phyloP scores from a whole-genome alignment of 202 grass and related monocot genomes.

The Panicum virgatum region DNA sequence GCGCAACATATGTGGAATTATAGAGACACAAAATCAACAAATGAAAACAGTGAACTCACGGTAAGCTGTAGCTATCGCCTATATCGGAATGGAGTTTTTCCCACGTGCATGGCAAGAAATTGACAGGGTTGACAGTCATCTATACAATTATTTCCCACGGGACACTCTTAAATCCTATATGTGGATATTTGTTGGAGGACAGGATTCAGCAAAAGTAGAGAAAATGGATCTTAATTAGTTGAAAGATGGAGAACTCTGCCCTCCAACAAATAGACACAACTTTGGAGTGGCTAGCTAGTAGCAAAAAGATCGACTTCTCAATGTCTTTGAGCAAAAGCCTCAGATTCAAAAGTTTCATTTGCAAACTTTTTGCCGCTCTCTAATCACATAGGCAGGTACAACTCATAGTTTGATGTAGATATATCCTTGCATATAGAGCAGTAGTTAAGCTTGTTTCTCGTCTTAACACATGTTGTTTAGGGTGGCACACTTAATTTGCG shows the following conservation, averaged over 20 bases:
- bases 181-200: background rate
- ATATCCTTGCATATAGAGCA: no score
- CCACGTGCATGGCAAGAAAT: background rate
- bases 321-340: background rate
- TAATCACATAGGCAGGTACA: no score
- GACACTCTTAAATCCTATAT: background rate
- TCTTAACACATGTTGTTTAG: no score
- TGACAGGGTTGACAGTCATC: background rate
- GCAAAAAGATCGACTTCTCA: background rate
- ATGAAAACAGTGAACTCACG: background rate
- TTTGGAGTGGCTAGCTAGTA: background rate
- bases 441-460: no score
- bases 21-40: background rate
- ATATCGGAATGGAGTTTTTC: background rate
- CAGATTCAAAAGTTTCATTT: background rate
- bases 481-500: background rate
- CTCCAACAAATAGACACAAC: background rate
- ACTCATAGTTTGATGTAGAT: no score
- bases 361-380: no score
- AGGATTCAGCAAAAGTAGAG: background rate
- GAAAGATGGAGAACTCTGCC: background rate
- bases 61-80: background rate
- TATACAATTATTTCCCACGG: background rate
- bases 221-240: background rate
- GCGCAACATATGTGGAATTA: constrained; percentile 29